Conservation (phyloP, 306 rosid species). For the Quercus berberidifolia region DNA sequence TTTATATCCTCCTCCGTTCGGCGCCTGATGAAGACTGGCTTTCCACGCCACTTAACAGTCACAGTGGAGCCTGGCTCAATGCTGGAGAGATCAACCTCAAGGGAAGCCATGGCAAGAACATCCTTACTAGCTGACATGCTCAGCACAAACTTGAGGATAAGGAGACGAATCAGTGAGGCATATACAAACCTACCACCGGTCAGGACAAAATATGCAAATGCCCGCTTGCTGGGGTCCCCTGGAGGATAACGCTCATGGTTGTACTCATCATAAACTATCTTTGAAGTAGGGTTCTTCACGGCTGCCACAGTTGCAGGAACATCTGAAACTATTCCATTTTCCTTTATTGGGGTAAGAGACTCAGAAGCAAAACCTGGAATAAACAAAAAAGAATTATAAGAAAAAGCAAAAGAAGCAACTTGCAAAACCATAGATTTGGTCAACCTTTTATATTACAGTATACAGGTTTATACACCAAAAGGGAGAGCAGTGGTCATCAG, state of each 20-base stretch:
- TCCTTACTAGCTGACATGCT: conserved; percentile 94
- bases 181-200: conserved; percentile 80
- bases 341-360: conserved; percentile 39
- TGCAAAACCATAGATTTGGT: background rate
- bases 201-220: conserved; percentile 85
- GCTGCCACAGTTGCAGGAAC: conserved; percentile 63
- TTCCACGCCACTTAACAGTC: conserved; percentile 91
- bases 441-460: background rate
- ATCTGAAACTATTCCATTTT: conserved; percentile 43
- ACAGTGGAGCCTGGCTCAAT: conserved; percentile 79
- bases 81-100: conserved; percentile 84
- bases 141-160: conserved; percentile 76
- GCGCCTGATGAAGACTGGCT: conserved; percentile 87
- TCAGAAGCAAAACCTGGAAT: conserved; percentile 63
- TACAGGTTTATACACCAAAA: background rate
- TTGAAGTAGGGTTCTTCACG: conserved; percentile 65
- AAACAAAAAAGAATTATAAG: background rate
- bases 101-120: conserved; percentile 84
- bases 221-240: conserved; percentile 90
- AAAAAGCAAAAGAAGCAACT: background rate
- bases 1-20: conserved; percentile 73
- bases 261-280: conserved; percentile 67
- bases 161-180: conserved; percentile 76
- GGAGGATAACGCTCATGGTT: conserved; percentile 79
- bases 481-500: too few relatives aligned